Percentiles rank a stretch among this genome's conserved stretches.
Evolutionary conservation across 345 rosid genomes (phyloP).

Genomic region (Cochlearia excelsa): DNA sequence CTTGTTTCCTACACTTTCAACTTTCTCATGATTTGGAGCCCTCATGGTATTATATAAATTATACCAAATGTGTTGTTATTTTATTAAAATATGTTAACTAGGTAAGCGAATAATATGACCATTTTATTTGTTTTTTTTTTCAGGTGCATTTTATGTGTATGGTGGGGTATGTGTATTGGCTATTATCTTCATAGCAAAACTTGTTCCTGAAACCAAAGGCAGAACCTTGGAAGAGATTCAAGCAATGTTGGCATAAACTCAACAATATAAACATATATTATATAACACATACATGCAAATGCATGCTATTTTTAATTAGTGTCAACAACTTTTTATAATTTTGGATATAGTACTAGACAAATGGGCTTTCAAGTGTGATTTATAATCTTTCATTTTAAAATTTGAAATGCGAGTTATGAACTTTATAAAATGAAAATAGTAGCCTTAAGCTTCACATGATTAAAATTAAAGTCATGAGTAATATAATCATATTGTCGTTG

Average conservation of each 20-base stretch:
- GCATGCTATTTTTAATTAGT: background rate
- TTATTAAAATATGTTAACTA: background rate
- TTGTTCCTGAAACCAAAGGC: constrained; percentile 56
- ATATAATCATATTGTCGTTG: too few species aligned
- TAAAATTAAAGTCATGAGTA: too few species aligned
- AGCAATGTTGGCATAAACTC: constrained; percentile 28
- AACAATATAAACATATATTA: too few species aligned
- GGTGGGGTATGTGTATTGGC: constrained; percentile 36
- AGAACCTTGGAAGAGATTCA: constrained; percentile 52
- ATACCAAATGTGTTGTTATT: background rate
- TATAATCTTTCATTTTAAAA: too few species aligned
- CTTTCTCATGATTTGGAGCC: constrained; percentile 46
- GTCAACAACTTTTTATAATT: too few species aligned
- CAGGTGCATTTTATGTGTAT: constrained; percentile 47
- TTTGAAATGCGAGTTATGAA: too few species aligned
- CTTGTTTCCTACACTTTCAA: constrained; percentile 44
- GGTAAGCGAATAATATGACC: background rate
- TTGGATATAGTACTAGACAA: too few species aligned
- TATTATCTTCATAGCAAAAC: constrained; percentile 38
- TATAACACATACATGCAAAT: background rate
- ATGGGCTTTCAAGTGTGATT: too few species aligned
- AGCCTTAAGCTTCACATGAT: too few species aligned
- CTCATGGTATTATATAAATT: constrained; percentile 29
- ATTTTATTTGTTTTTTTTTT: background rate
- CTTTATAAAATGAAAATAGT: too few species aligned